phyloP scores from a whole-genome alignment of 345 rosid species.

The Camelina hispida region DNA sequence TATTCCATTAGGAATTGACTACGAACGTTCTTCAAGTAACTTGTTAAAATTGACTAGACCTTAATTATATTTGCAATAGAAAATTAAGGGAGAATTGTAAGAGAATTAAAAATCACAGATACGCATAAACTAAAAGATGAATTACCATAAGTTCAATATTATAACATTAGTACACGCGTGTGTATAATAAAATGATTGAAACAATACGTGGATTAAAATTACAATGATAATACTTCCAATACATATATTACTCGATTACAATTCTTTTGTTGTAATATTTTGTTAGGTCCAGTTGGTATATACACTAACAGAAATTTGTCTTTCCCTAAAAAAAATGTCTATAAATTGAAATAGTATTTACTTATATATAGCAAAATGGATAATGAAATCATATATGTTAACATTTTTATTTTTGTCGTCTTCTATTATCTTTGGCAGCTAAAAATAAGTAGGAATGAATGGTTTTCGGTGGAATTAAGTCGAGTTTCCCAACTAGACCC shows the following conservation, averaged over 20 bases:
- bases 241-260: neutral
- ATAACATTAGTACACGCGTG: too few relatives aligned
- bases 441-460: neutral
- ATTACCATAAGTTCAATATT: too few relatives aligned
- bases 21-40: neutral
- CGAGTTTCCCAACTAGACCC: conserved; percentile 11
- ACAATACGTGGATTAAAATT: neutral
- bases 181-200: neutral
- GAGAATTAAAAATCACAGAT: neutral
- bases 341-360: neutral
- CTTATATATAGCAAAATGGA: too few relatives aligned
- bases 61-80: too few relatives aligned
- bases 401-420: neutral
- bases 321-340: neutral
- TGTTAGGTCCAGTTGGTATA: neutral
- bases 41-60: too few relatives aligned
- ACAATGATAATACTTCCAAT: too few relatives aligned
- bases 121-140: too few relatives aligned
- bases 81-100: too few relatives aligned
- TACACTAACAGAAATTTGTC: neutral
- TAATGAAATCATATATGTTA: neutral
- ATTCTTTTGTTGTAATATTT: neutral
- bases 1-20: neutral
- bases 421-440: neutral
- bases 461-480: conserved; percentile 34